These are phyloP conservation scores for Setomelanomma holmii DNA, from an alignment of 2,329 filamentous ascomycete species.

Conservation along the genomic window DNA sequence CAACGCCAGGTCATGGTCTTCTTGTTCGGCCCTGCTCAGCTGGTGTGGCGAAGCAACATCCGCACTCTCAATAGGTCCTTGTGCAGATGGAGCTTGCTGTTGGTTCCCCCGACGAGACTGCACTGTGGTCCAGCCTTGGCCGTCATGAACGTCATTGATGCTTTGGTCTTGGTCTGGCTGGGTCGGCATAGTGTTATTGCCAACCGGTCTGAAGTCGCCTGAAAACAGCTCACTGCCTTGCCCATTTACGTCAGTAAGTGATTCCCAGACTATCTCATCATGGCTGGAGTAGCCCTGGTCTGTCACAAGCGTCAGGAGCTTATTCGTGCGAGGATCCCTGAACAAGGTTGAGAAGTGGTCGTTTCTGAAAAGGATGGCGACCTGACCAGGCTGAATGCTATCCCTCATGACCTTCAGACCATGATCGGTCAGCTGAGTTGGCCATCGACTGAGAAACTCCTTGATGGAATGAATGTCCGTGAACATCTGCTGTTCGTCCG, in stretches of 20 bases:
- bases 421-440: slow-evolving; percentile 85
- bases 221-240: slow-evolving; percentile 83
- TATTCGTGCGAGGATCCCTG: slow-evolving; percentile 78
- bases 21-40: slow-evolving; percentile 70
- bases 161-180: slow-evolving; percentile 39
- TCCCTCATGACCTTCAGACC: slow-evolving; percentile 78
- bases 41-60: slow-evolving; percentile 32
- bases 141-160: slow-evolving; percentile 39
- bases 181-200: slow-evolving; percentile 55
- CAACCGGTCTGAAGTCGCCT: slow-evolving; percentile 88
- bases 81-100: slow-evolving; percentile 10
- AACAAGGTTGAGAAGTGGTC: slow-evolving; percentile 97
- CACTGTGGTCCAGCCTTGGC: slow-evolving; percentile 65
- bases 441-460: slow-evolving; percentile 76
- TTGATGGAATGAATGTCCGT: slow-evolving; percentile 87
- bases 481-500: slow-evolving; percentile 78
- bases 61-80: slow-evolving; percentile 17
- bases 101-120: slow-evolving; percentile 46
- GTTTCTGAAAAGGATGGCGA: slow-evolving; percentile 94
- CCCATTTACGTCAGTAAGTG: slow-evolving; percentile 85
- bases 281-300: slow-evolving; percentile 89
- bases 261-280: slow-evolving; percentile 96
- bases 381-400: slow-evolving; percentile 74
- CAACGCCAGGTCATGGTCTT: slow-evolving; percentile 82
- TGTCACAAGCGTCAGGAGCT: slow-evolving; percentile 85